A percentile compares a stretch with the other conserved stretches of the same genome.
These are phyloP conservation scores for Populus trichocarpa DNA, from an alignment of 441 rosid genomes.

Conservation along the genomic window DNA sequence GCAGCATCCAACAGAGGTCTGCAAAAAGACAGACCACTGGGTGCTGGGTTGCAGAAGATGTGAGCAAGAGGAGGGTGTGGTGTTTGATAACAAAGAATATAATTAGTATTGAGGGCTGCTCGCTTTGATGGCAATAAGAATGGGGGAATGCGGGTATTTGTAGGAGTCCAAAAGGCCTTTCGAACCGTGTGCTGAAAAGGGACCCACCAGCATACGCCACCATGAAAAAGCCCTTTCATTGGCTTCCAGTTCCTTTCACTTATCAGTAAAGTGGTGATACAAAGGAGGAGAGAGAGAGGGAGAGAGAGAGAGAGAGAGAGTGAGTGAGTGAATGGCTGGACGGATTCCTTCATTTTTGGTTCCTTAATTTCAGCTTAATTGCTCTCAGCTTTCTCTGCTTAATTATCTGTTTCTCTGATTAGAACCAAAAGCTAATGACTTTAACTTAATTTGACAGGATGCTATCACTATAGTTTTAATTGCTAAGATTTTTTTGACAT, in stretches of 20 bases:
- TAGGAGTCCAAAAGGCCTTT: slow-evolving; percentile 33
- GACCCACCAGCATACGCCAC: slow-evolving; percentile 46
- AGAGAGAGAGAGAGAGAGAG: too few relatives aligned
- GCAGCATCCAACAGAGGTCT: slow-evolving; percentile 51
- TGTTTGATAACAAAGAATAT: background rate
- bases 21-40: slow-evolving; percentile 42
- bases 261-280: slow-evolving; percentile 15
- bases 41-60: slow-evolving; percentile 25
- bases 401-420: background rate
- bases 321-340: background rate
- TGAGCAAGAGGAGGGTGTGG: slow-evolving; percentile 14
- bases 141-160: slow-evolving; percentile 39
- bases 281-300: background rate
- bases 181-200: slow-evolving; percentile 59
- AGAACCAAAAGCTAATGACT: background rate
- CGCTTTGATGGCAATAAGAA: slow-evolving; percentile 31
- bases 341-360: background rate
- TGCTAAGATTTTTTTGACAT: background rate
- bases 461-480: background rate
- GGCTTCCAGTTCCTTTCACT: slow-evolving; percentile 24
- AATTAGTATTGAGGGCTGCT: background rate
- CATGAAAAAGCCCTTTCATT: slow-evolving; percentile 32
- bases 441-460: background rate
- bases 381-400: background rate
- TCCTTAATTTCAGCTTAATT: background rate